Evolutionary conservation across 2,329 filamentous ascomycete species (phyloP), one percentile per base, ranked within the genome.

Genomic region (Fusarium bulbicola): DNA sequence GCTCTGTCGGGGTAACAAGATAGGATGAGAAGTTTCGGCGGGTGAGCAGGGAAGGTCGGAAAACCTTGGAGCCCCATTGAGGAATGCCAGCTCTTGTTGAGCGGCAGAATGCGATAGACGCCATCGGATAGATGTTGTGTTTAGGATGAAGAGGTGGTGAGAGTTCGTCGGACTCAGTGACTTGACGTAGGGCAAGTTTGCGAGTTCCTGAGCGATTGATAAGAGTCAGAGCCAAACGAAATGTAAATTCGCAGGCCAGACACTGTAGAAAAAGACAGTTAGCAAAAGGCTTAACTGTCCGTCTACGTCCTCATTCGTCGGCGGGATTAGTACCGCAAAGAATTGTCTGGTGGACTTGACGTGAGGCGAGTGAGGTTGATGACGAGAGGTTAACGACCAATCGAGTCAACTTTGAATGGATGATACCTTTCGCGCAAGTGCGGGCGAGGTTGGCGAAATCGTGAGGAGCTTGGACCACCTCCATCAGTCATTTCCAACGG

Each of bases 1-100:
- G 91, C 83, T 98, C 92, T 70, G 90, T 89, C 2, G 96, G 95
- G 5, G 93, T 92, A 79, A 99, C 92, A 71, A 98, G 87, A 82
- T 97, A 98, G 61, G 92, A 93, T 67, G 91, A 92, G 79, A 97
- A 91, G 68, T 75, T 80, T 63, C 81, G 78, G 24, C 76, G 73
- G 42, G 72, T 72, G 36, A 77, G 58, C 63, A 81, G 75, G 60
- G 63, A 68, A 68, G 81, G 74, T 66, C 78, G 79, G 67, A 78
- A 79, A 57, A 77, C 74, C 58, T 77, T 81, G 57, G 80, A 72
- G 67, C 76, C 76, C 69, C 81, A 82, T 74, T 82, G 82, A 50
- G 81, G 80, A 39, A 86, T 74, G 37, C 81, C 81, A 60, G 77
- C 80, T 75, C 85, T 81, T 56, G 82, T 71, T 62, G 84, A 82